These are phyloP conservation scores for Phialocephala subalpina DNA, from an alignment of 2,329 filamentous ascomycete genomes.

Conservation along the genomic window DNA sequence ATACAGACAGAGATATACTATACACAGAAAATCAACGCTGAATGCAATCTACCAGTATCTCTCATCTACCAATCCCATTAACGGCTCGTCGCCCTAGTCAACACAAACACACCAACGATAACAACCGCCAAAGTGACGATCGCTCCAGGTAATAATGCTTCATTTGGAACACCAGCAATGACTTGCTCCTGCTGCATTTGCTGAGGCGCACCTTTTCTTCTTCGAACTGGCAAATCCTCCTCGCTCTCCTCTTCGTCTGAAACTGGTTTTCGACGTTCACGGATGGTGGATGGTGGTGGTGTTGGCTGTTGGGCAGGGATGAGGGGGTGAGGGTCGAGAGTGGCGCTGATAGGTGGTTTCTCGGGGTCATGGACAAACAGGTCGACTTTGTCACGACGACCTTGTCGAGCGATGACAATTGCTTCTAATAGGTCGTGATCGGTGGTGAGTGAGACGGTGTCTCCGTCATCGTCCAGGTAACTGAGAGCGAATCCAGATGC, in stretches of 20 bases:
- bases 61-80: constrained; percentile 33
- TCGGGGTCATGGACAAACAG: constrained; percentile 95
- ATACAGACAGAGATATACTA: constrained; percentile 21
- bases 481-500: constrained; percentile 87
- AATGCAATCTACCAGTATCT: constrained; percentile 25
- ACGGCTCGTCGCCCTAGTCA: constrained; percentile 71
- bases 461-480: constrained; percentile 96
- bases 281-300: constrained; percentile 59
- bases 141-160: constrained; percentile 89
- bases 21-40: constrained; percentile 29
- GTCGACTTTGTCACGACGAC: constrained; percentile 90
- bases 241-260: constrained; percentile 58
- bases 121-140: constrained; percentile 95
- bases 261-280: constrained; percentile 55
- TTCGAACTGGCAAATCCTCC: constrained; percentile 53
- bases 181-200: constrained; percentile 66
- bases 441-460: constrained; percentile 95
- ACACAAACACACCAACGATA: constrained; percentile 90
- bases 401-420: constrained; percentile 81
- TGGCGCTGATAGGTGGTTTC: constrained; percentile 78
- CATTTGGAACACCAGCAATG: constrained; percentile 92
- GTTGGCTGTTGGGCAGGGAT: constrained; percentile 60
- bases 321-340: constrained; percentile 63
- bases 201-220: constrained; percentile 42
- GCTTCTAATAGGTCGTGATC: constrained; percentile 93